Percentiles rank a stretch among this genome's conserved stretches.
Evolutionary conservation across 768 basidiomycete species (phyloP).

Genomic region (Guyanaporus albipodus): DNA sequence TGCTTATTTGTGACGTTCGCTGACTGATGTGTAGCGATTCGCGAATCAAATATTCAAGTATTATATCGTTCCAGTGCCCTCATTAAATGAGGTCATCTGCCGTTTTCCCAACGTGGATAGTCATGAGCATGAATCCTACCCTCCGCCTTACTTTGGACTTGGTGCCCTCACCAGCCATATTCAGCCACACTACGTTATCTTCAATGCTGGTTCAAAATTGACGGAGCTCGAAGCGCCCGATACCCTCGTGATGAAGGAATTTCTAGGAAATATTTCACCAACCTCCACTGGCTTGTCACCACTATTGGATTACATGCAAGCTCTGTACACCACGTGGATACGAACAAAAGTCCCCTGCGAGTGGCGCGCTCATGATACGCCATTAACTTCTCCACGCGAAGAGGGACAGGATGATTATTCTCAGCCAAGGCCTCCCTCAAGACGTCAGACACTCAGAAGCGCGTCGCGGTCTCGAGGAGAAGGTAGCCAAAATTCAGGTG

Average conservation of each 20-base stretch:
- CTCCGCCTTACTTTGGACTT: background rate
- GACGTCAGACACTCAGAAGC: background rate
- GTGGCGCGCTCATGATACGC: background rate
- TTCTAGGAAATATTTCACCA: background rate
- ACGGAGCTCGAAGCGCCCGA: background rate
- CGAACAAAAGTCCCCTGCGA: background rate
- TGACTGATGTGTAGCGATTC: background rate
- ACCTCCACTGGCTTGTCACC: background rate
- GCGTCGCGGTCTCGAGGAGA: background rate
- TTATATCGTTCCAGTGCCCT: background rate
- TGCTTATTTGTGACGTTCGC: background rate
- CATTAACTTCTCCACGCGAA: background rate
- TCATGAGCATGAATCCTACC: background rate
- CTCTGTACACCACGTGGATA: background rate
- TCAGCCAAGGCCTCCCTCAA: background rate
- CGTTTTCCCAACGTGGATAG: background rate
- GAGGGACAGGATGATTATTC: background rate
- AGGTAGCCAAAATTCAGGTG: background rate
- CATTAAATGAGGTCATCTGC: background rate
- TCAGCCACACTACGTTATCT: background rate
- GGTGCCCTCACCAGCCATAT: background rate
- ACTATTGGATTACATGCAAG: background rate
- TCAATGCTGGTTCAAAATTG: background rate
- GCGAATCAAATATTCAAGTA: background rate
- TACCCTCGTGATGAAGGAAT: accelerated